phyloP scores from a whole-genome alignment of 2,329 filamentous ascomycete genomes.

The Fusarium tupiense region DNA sequence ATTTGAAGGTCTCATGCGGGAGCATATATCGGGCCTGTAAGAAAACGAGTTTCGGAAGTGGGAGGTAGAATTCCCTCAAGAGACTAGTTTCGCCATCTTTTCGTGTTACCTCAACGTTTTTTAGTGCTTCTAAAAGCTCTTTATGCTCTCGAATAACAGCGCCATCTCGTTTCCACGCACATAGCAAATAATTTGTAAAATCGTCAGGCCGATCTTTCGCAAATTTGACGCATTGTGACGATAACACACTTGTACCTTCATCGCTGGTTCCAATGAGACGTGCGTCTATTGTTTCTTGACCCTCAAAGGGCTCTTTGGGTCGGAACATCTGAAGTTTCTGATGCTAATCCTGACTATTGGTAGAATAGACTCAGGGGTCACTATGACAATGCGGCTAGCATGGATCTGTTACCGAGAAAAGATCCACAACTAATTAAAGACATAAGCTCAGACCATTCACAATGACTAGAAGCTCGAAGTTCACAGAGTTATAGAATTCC shows the following conservation, averaged over 20 bases:
- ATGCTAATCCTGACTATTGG: too few relatives aligned
- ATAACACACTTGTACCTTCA: neutral
- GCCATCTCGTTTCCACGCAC: neutral
- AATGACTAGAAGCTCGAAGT: neutral
- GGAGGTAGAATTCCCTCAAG: too few relatives aligned
- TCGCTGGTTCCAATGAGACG: neutral
- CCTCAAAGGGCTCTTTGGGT: neutral
- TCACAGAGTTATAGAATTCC: too few relatives aligned
- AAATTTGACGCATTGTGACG: neutral
- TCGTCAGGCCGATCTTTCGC: neutral
- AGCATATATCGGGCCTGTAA: too few relatives aligned
- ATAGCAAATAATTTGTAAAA: neutral
- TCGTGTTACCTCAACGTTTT: too few relatives aligned
- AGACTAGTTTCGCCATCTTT: too few relatives aligned
- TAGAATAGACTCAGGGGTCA: neutral
- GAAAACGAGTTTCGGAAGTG: too few relatives aligned
- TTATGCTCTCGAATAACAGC: too few relatives aligned
- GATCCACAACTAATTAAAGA: neutral
- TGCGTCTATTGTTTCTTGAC: neutral
- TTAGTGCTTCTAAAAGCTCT: too few relatives aligned
- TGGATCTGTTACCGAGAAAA: neutral
- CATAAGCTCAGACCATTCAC: too few relatives aligned
- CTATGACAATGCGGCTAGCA: neutral
- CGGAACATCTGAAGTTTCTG: neutral
- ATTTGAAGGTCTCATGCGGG: too few relatives aligned